A percentile compares a stretch with the other conserved stretches of the same genome.
Conservation (phyloP, 106 monocot species). For the Hemerocallis citrina region DNA sequence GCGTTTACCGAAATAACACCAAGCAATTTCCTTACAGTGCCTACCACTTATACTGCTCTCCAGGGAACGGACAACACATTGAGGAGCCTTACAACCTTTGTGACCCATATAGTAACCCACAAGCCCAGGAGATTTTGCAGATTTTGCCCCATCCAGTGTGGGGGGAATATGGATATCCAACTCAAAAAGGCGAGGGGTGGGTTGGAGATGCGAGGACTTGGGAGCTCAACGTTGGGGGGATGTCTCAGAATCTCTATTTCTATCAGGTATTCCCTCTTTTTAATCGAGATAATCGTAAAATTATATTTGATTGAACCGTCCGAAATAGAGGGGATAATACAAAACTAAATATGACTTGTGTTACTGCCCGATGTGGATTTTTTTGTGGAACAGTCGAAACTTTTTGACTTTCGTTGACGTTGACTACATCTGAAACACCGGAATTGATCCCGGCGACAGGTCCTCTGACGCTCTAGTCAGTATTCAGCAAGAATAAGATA, state of each 20-base stretch:
- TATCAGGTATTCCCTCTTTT: slow-evolving; percentile 88
- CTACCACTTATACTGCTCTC: slow-evolving; percentile 72
- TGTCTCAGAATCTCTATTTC: slow-evolving; percentile 63
- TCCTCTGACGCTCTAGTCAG: too few relatives aligned
- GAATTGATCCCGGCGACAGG: too few relatives aligned
- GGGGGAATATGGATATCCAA: slow-evolving; percentile 71
- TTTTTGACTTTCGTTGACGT: too few relatives aligned
- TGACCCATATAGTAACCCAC: slow-evolving; percentile 83
- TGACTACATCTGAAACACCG: too few relatives aligned
- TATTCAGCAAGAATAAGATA: too few relatives aligned
- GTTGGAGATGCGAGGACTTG: slow-evolving; percentile 62
- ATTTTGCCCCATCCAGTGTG: slow-evolving; percentile 74
- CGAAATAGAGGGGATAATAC: too few relatives aligned
- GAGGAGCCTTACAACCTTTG: slow-evolving; percentile 64
- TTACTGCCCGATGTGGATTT: too few relatives aligned
- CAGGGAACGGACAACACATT: slow-evolving; percentile 46
- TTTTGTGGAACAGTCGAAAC: too few relatives aligned
- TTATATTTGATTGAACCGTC: too few relatives aligned
- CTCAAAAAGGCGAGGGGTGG: slow-evolving; percentile 68
- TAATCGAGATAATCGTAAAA: too few relatives aligned
- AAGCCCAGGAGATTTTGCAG: slow-evolving; percentile 80
- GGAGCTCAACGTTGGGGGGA: slow-evolving; percentile 63
- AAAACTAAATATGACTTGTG: too few relatives aligned
- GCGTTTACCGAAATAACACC: slow-evolving; percentile 37
- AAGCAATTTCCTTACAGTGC: slow-evolving; percentile 48